phyloP scores from a whole-genome alignment of 805 yeast genomes.

The Saccharomyces eubayanus region DNA sequence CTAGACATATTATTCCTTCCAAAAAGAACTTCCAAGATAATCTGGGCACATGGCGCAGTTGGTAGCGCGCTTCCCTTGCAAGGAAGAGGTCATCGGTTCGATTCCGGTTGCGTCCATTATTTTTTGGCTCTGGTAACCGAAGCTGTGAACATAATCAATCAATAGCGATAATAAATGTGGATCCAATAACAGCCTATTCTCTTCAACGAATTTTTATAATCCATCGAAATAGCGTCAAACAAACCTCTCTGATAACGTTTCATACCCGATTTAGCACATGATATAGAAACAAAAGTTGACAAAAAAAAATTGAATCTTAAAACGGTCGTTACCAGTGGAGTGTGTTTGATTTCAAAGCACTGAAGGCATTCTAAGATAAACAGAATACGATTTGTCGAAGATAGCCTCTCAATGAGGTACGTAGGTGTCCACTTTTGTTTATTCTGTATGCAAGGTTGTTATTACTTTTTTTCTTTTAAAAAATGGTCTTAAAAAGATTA shows the following conservation, averaged over 20 bases:
- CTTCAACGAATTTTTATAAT: no score
- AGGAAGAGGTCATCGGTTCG: constrained; percentile 72
- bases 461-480: background rate
- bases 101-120: constrained; percentile 61
- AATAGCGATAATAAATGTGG: background rate
- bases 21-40: background rate
- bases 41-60: constrained; percentile 54
- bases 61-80: constrained; percentile 77
- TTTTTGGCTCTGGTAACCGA: constrained; percentile 1
- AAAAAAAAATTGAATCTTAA: no score
- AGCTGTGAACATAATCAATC: background rate
- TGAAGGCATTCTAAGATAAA: background rate
- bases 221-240: no score
- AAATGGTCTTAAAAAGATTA: background rate
- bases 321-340: no score
- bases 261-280: no score
- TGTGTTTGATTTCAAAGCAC: no score
- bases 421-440: background rate
- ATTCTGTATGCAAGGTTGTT: background rate
- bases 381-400: background rate
- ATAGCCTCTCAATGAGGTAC: background rate
- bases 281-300: no score
- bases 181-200: background rate
- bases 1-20: no score
- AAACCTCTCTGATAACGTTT: no score